Base-by-base conservation (phyloP, 148 eudicot species). In the Polygonum maritimum region DNA sequence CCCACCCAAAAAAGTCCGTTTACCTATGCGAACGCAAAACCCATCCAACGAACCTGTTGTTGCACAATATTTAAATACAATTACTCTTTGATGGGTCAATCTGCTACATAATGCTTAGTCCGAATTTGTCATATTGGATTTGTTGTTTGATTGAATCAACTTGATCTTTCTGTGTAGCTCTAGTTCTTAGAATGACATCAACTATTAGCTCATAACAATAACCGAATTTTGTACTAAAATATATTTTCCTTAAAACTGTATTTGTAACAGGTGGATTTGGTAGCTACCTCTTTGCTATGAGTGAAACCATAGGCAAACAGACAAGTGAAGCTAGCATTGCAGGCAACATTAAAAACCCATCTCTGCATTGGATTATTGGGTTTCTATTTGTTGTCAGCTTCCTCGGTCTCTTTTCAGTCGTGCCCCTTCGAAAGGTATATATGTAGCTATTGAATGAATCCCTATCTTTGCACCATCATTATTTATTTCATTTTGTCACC, bases 381-480 rank as follows among this genome's bases (percentile, higher is more conserved):
- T 93, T 93, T 82, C 89, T 93, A 6, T 88, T 93, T 74, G 84
- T 89, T 76, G 98, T 93, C 70, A 93, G 98, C 83, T 93, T 91
- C 75, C 84, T 90, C 74, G 98, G 98, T 45, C 90, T 93, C 38
- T 91, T 89, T 36, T 87, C 94, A 4, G 97, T 92, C 22, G 92
- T 92, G 49, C 97, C 97, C 51, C 92, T 92, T 19, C 86, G 97
- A 5, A 92, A 92, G 97, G 97, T 88, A 81, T 63, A 33, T 74
- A 81, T 63, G 35, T 74, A 15, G 10, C 6, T 26, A 45, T 15
- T 47, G 9, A 47, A 72, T 47, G 9, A 47, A 72, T 19, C 74
- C 49, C 15, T 44, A 31, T 26, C 26, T 18, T 7, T n/a, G 60
- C 60, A 54, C 19, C 19, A 54, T 26, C 7, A 4, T 54, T n/a